Evolutionary conservation across 2,329 filamentous ascomycete genomes (phyloP).

Genomic region (Aspergillus nomiae): DNA sequence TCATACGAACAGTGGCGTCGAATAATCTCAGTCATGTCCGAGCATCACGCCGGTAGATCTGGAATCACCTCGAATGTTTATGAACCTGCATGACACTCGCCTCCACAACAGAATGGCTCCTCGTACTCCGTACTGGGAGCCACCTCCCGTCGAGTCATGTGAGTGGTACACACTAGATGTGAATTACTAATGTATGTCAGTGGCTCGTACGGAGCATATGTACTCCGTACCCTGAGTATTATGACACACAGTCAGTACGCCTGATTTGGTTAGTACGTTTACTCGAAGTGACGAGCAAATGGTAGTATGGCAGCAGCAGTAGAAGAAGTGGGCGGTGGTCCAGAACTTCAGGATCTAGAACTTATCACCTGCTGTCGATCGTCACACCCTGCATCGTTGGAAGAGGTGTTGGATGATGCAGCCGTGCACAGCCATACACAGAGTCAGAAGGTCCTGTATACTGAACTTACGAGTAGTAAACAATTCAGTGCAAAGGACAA

Average conservation of each 20-base stretch:
- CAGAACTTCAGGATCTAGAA: constrained; percentile 1
- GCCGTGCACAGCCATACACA: constrained; percentile 1
- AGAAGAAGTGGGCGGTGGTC: neutral
- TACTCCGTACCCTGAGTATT: neutral
- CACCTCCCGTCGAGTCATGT: neutral
- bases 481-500: neutral
- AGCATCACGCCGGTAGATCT: neutral
- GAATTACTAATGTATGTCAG: neutral
- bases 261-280: neutral
- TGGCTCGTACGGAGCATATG: neutral
- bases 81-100: neutral
- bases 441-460: too few relatives aligned
- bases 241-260: neutral
- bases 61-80: neutral
- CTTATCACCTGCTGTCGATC: neutral
- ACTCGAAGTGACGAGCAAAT: neutral
- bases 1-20: neutral
- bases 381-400: neutral
- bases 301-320: neutral
- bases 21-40: neutral
- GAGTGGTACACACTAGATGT: neutral
- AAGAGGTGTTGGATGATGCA: neutral
- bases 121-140: too few relatives aligned
- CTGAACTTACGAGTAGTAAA: neutral
- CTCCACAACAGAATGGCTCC: neutral